Evolutionary conservation across 1,284 basidiomycete genomes (phyloP).

Genomic region (Blastosporella zonata): DNA sequence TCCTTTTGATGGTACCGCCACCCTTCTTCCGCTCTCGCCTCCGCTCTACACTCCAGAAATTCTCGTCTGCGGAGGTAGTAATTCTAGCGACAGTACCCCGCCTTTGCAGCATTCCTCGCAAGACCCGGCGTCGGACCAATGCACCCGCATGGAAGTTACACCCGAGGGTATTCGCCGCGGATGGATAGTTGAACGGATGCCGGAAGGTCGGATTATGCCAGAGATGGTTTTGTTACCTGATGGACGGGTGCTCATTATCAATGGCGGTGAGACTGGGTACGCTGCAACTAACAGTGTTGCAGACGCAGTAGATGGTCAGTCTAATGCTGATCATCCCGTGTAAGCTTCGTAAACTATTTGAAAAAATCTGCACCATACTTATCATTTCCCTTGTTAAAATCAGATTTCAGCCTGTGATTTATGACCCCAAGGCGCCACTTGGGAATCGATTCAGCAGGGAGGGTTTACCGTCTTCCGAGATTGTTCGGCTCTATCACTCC

Average conservation of each 20-base stretch:
- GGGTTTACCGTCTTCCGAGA: conserved; percentile 43
- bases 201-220: conserved; percentile 42
- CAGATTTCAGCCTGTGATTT: conserved; percentile 46
- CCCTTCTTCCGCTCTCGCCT: conserved; percentile 47
- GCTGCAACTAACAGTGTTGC: conserved; percentile 44
- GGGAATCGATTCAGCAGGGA: conserved; percentile 46
- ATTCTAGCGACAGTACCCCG: conserved; percentile 29
- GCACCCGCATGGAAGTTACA: conserved; percentile 28
- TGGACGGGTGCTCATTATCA: conserved; percentile 48
- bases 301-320: conserved; percentile 35
- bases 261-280: conserved; percentile 44
- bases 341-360: conserved; percentile 4
- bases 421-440: conserved; percentile 44
- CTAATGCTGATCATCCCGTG: conserved; percentile 45
- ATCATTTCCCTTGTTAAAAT: background rate
- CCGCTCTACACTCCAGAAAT: conserved; percentile 45
- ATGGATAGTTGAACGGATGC: conserved; percentile 39
- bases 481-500: conserved; percentile 46
- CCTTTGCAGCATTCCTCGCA: conserved; percentile 32
- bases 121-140: conserved; percentile 42
- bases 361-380: background rate
- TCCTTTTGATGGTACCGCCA: conserved; percentile 45
- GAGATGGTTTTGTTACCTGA: conserved; percentile 53
- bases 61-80: conserved; percentile 47
- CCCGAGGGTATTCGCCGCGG: conserved; percentile 36